Evolutionary conservation across 2,329 filamentous ascomycete species (phyloP), one percentile per base, ranked within the genome.

Genomic region (Aspergillus sp.): DNA sequence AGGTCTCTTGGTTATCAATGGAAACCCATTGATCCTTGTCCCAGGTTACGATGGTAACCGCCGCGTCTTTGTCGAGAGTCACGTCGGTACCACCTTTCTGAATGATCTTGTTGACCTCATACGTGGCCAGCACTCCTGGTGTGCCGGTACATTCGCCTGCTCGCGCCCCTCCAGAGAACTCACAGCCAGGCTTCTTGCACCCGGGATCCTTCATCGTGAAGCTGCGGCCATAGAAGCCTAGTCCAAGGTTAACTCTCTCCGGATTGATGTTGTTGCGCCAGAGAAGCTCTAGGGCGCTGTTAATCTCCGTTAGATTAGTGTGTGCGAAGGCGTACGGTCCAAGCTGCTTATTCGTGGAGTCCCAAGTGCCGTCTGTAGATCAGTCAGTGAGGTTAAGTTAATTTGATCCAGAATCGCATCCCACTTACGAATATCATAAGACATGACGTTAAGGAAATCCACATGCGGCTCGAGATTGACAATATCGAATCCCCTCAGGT

Each of bases 201-300:
- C 25, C 15, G 5, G 55, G 36, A 19, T 59, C 30, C 7, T 9
- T 41, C 56, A 64, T 48, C 8, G 58, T 64, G 56, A 64, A 64
- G 19, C 52, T 59, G 2, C 64, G 64, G 0, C 81, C 81, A 55
- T 85, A 85, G 51, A 74, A 76, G 1, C 80, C 80, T 0, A 83
- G 57, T 1, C 82, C 82, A 7, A 85, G 57, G 23, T 64, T 53
- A 4, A 85, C 64, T 57, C 82, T 80, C 0, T 62, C 50, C 0
- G 82, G 73, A 0, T 70, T 63, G 1, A 85, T 68, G 21, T 76
- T 65, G 30, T 74, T 77, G 7, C 79, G 71, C 80, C 82, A 84
- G 4, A 84, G 67, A 0, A 84, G 76, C 3, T 82, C 74, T 0
- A 81, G 51, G 0, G 73, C 72, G 0, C 64, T 28, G 5, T 78